A percentile compares a stretch with the other conserved stretches of the same genome.
Conservation (phyloP, 2,329 filamentous ascomycete genomes). For the Fusarium coffeatum region DNA sequence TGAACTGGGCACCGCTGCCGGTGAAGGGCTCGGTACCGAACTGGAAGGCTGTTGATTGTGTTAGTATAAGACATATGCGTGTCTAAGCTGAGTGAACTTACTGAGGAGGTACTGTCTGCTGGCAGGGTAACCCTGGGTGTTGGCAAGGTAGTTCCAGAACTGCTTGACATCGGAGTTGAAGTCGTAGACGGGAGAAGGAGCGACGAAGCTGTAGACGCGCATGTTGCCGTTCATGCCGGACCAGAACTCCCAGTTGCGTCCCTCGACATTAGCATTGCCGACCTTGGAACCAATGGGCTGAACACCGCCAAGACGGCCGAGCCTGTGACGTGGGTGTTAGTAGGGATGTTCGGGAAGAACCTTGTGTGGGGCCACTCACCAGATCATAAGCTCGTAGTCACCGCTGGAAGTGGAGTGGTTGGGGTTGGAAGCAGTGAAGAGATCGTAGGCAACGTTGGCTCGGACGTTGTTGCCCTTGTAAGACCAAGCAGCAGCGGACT, state of each 20-base stretch:
- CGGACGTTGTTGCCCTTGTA: slow-evolving; percentile 21
- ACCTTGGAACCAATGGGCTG: slow-evolving; percentile 18
- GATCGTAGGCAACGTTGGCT: slow-evolving; percentile 22
- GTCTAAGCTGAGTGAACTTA: neutral
- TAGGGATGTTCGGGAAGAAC: neutral
- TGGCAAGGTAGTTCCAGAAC: slow-evolving; percentile 25
- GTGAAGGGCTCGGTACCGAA: slow-evolving; percentile 23
- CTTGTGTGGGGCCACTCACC: neutral
- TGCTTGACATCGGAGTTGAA: slow-evolving; percentile 29
- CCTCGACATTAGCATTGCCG: slow-evolving; percentile 9
- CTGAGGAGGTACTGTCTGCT: slow-evolving; percentile 20
- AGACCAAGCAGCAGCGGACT: slow-evolving; percentile 24
- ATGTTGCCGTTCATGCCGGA: slow-evolving; percentile 18
- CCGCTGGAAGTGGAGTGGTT: slow-evolving; percentile 14
- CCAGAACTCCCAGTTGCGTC: slow-evolving; percentile 20
- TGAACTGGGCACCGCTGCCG: slow-evolving; percentile 7
- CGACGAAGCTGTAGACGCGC: slow-evolving; percentile 23
- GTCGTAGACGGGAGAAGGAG: slow-evolving; percentile 1
- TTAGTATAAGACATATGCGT: neutral
- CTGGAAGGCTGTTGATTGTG: slow-evolving; percentile 1
- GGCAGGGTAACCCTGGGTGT: slow-evolving; percentile 8
- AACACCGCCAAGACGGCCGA: slow-evolving; percentile 1
- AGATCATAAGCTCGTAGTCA: slow-evolving; percentile 25
- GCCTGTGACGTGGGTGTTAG: neutral
- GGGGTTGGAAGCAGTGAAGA: slow-evolving; percentile 18